These are phyloP conservation scores for Candolleomyces aberdarensis DNA, from an alignment of 768 basidiomycete genomes.

Conservation along the genomic window DNA sequence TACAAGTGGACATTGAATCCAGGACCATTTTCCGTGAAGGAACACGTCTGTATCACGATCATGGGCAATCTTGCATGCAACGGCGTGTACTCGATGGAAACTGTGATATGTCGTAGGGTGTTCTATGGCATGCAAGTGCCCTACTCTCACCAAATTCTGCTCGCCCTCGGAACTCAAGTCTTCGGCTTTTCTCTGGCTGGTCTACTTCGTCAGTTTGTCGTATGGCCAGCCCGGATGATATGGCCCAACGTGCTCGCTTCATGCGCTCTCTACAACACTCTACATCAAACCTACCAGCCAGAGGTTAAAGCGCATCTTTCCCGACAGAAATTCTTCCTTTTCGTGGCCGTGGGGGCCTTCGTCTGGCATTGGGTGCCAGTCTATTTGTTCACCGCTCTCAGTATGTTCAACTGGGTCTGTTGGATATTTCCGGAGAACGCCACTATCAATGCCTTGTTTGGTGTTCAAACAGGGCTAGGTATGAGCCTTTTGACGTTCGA, in stretches of 20 bases:
- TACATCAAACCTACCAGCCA: conserved; percentile 71
- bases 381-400: conserved; percentile 80
- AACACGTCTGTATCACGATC: conserved; percentile 80
- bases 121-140: conserved; percentile 63
- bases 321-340: conserved; percentile 75
- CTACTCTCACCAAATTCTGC: conserved; percentile 56
- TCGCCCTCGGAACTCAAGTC: conserved; percentile 60
- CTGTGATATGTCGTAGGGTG: conserved; percentile 60
- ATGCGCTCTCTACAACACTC: conserved; percentile 75
- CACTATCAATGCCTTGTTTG: conserved; percentile 71
- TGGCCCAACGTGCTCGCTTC: conserved; percentile 42
- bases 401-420: conserved; percentile 82
- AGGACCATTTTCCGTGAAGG: conserved; percentile 89
- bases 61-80: conserved; percentile 69
- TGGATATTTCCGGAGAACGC: conserved; percentile 70
- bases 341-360: conserved; percentile 55
- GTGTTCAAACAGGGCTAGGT: conserved; percentile 68
- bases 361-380: conserved; percentile 83
- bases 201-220: conserved; percentile 73
- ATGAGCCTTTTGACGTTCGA: conserved; percentile 85
- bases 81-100: conserved; percentile 71
- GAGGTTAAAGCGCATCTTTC: conserved; percentile 69
- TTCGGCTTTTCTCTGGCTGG: conserved; percentile 73
- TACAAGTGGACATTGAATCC: conserved; percentile 73
- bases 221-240: conserved; percentile 84